A percentile compares a stretch with the other conserved stretches of the same genome.
Conservation (phyloP, 2,329 filamentous ascomycete genomes). For the Diplodia corticola region DNA sequence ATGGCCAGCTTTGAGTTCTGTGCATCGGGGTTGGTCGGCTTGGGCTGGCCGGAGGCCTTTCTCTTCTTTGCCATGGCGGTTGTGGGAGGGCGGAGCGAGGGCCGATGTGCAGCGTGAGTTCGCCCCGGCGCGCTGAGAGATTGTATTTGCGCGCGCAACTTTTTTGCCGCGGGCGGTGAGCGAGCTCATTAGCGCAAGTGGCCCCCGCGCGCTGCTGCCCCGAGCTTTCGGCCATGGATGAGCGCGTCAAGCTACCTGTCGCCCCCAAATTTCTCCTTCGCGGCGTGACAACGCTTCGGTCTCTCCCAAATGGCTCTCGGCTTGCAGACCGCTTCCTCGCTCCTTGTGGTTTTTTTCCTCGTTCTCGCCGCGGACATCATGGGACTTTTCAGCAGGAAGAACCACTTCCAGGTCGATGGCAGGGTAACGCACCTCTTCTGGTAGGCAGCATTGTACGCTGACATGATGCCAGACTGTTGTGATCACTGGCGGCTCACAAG, state of each 20-base stretch:
- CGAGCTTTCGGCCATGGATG: not conserved
- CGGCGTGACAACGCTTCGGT: not conserved
- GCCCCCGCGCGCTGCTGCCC: not conserved
- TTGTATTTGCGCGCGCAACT: conserved; percentile 7
- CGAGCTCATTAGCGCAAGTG: not conserved
- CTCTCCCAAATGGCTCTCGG: conserved; percentile 37
- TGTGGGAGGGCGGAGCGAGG: not conserved
- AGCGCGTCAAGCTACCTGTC: not conserved
- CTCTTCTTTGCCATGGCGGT: conserved; percentile 58
- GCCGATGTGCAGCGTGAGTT: not conserved
- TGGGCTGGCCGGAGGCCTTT: conserved; percentile 61
- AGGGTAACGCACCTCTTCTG: conserved; percentile 58
- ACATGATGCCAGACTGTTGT: conserved; percentile 70
- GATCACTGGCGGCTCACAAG: conserved; percentile 88
- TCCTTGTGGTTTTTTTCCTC: conserved; percentile 39
- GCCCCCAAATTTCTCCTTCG: not conserved
- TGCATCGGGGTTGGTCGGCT: conserved; percentile 33
- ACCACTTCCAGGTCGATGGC: conserved; percentile 82
- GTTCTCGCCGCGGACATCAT: conserved; percentile 54
- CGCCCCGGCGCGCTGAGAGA: not conserved
- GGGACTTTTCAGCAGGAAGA: conserved; percentile 67
- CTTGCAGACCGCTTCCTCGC: conserved; percentile 38
- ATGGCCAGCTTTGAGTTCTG: conserved; percentile 57
- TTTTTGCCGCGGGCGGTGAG: conserved; percentile 22
- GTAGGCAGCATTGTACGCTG: conserved; percentile 21